Evolutionary conservation across 2,329 filamentous ascomycete species (phyloP), one percentile per base, ranked within the genome.

Genomic region (Claviceps pusilla): DNA sequence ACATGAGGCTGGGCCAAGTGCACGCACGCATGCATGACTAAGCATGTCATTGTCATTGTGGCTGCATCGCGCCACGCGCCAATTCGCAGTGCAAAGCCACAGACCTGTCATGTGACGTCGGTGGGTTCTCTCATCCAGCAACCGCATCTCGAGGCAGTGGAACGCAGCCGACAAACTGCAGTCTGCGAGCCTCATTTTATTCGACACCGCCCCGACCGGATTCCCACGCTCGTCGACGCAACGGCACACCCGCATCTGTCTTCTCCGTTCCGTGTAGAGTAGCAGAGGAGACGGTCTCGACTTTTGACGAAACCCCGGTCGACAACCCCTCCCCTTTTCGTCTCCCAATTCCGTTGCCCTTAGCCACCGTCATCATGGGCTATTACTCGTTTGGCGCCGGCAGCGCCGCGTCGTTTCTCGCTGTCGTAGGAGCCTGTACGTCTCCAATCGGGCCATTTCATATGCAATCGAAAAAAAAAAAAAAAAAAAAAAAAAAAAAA

Each of bases 371-470:
- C 66, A 70, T 64, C 58, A 91, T 91, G 87, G 83, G 82, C 78
- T 77, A 86, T 67, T 73, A 86, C 67, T 73, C 67, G 58, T 90
- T 91, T 74, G 81, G 83, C 64, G 70, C 80, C 64, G 83, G 84
- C 71, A 80, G 81, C 71, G 76, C 81, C 66, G 78, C 78, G 63
- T 77, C 82, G 62, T 81, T 86, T 65, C 73, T 90, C 63, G 73
- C 78, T 55, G 76, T 93, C 57, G 82, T 90, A 63, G 87, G 85
- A 77, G 76, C 82, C 70, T 93, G 88, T 94, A 80, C 71, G 87
- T 60, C 28, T 9, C 42, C 24, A 4, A 19, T 5, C 37, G 24
- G 14, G 10, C 10, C 43, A 46, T 14, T 11, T 9, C 39, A 29
- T 14, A 1, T 41, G 19, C 31, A 35, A 11, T 41, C 0, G 29